Conservation (phyloP, 75 land plant species). For the Selaginella moellendorffii region DNA sequence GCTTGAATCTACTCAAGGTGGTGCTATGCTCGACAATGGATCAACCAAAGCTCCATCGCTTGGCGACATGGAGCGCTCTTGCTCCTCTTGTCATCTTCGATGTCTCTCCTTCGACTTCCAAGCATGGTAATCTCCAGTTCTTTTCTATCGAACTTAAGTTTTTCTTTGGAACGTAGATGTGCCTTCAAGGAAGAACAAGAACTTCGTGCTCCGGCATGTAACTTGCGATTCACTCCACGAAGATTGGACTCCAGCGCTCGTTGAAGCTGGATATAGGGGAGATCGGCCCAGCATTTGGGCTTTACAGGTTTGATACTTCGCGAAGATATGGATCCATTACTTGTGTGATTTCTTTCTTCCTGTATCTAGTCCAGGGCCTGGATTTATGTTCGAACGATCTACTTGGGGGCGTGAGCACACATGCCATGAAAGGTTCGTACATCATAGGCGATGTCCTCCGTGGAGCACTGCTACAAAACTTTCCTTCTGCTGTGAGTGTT, state of each 20-base stretch:
- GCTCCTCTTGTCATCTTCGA: too few relatives aligned
- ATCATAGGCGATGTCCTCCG: neutral
- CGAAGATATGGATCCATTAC: neutral
- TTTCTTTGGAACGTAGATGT: too few relatives aligned
- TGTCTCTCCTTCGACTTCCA: too few relatives aligned
- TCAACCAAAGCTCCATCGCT: too few relatives aligned
- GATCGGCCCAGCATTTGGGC: neutral
- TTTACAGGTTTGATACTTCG: neutral
- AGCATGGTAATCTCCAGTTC: too few relatives aligned
- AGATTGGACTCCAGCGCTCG: neutral
- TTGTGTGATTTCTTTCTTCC: neutral
- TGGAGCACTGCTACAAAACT: neutral
- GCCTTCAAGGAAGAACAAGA: too few relatives aligned
- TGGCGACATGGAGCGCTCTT: too few relatives aligned
- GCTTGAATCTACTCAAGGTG: too few relatives aligned
- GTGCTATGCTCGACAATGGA: too few relatives aligned
- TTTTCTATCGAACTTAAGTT: too few relatives aligned
- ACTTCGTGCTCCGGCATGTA: too few relatives aligned
- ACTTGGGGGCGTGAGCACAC: neutral
- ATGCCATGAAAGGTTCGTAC: neutral
- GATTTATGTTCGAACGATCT: neutral
- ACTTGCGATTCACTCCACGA: too few relatives aligned
- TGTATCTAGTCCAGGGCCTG: neutral
- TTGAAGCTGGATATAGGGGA: neutral
- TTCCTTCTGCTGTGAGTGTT: neutral